A percentile compares a stretch with the other conserved stretches of the same genome.
phyloP scores from a whole-genome alignment of 1,139 yeast species.

The Debaryomyces udenii region DNA sequence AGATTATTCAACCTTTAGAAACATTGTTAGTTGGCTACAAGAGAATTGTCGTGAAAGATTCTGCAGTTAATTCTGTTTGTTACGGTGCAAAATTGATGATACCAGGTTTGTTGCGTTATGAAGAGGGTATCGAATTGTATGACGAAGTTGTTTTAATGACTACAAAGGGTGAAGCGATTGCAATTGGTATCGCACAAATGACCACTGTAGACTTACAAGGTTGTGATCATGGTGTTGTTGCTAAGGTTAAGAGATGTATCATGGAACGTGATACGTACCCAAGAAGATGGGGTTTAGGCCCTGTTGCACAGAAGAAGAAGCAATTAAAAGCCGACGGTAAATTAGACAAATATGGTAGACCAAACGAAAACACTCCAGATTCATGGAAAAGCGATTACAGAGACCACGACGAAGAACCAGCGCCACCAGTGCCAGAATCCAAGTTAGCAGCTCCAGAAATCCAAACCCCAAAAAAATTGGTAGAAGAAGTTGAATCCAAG shows the following conservation, averaged over 20 bases:
- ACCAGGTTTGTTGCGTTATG: conserved; percentile 97
- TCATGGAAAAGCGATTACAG: conserved; percentile 89
- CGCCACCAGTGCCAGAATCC: conserved; percentile 52
- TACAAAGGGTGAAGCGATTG: conserved; percentile 99
- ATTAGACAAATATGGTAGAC: conserved; percentile 92
- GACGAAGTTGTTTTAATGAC: conserved; percentile 98
- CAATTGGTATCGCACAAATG: conserved; percentile 98
- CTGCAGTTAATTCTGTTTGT: conserved; percentile 97
- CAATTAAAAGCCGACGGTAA: conserved; percentile 97
- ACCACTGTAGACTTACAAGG: conserved; percentile 94
- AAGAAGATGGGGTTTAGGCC: conserved; percentile 99
- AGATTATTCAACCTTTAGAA: conserved; percentile 93
- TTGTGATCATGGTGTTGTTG: conserved; percentile 98
- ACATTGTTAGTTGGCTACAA: conserved; percentile 91
- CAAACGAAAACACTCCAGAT: conserved; percentile 90
- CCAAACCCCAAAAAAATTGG: conserved; percentile 54
- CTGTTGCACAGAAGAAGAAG: conserved; percentile 98
- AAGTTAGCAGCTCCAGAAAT: conserved; percentile 53
- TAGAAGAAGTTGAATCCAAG: conserved; percentile 35
- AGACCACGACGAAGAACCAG: conserved; percentile 72
- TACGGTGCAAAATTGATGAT: conserved; percentile 99
- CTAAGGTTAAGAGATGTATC: conserved; percentile 97
- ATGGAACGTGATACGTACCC: conserved; percentile 99
- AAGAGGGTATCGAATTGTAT: conserved; percentile 94
- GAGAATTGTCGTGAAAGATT: conserved; percentile 96